phyloP scores from a whole-genome alignment of 805 yeast species.

The Nakazawaea ernobii region DNA sequence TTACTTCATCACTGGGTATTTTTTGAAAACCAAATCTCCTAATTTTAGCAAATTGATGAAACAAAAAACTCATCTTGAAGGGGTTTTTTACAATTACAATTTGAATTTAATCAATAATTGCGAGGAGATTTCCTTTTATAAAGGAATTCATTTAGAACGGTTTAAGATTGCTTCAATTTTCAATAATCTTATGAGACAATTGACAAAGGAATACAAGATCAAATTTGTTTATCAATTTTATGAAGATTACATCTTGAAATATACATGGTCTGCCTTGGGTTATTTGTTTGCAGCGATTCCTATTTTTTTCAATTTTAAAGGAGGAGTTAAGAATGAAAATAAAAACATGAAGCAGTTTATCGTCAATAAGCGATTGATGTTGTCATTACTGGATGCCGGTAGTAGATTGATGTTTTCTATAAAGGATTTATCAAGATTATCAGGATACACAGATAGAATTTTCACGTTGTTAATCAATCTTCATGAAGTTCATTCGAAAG shows the following conservation, averaged over 20 bases:
- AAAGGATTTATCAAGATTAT: constrained; percentile 83
- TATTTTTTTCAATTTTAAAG: constrained; percentile 44
- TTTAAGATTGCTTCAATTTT: constrained; percentile 57
- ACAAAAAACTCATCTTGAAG: constrained; percentile 72
- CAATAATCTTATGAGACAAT: constrained; percentile 37
- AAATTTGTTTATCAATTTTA: constrained; percentile 65
- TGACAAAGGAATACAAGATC: constrained; percentile 37
- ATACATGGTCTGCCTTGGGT: constrained; percentile 95
- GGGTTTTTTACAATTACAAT: constrained; percentile 83
- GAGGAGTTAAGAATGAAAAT: constrained; percentile 31
- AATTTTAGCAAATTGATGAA: constrained; percentile 77
- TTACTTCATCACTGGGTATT: constrained; percentile 72
- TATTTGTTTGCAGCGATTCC: constrained; percentile 88
- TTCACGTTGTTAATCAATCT: constrained; percentile 69
- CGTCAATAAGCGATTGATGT: constrained; percentile 84
- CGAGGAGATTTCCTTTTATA: constrained; percentile 92
- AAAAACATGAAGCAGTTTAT: constrained; percentile 81
- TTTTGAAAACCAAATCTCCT: constrained; percentile 72
- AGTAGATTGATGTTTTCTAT: constrained; percentile 91
- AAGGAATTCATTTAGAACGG: constrained; percentile 79
- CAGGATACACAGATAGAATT: constrained; percentile 86
- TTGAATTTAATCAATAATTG: constrained; percentile 79
- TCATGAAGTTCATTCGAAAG: constrained; percentile 73
- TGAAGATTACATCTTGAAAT: constrained; percentile 84
- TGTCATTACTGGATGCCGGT: constrained; percentile 92